phyloP scores from a whole-genome alignment of 331 rosid species.

The Stylosanthes scabra region DNA sequence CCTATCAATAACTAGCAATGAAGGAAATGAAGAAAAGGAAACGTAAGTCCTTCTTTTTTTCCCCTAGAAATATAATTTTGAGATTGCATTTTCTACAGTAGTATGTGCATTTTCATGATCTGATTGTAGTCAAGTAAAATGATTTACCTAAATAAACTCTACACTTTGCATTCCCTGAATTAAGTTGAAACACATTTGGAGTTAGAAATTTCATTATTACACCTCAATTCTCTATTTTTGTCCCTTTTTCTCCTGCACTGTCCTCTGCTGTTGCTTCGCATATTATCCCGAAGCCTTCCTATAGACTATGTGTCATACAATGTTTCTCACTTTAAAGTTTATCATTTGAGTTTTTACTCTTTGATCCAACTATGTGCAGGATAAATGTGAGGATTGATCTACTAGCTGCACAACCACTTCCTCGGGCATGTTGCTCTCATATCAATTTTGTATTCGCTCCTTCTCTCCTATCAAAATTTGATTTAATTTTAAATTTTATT shows the following conservation, averaged over 20 bases:
- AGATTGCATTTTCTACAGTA: conserved; percentile 17
- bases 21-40: conserved; percentile 47
- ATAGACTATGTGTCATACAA: too few species aligned
- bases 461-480: neutral
- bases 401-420: conserved; percentile 56
- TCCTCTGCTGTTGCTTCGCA: too few species aligned
- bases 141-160: neutral
- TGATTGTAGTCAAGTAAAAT: neutral
- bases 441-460: neutral
- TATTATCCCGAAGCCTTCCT: too few species aligned
- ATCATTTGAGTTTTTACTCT: conserved; percentile 31
- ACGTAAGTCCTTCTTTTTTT: conserved; percentile 55
- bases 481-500: too few species aligned
- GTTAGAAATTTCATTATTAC: neutral
- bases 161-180: neutral
- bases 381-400: conserved; percentile 86
- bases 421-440: conserved; percentile 50
- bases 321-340: too few species aligned
- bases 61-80: neutral
- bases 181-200: neutral
- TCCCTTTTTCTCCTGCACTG: too few species aligned
- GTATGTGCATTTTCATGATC: conserved; percentile 1
- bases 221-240: neutral
- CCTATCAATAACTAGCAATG: conserved; percentile 55
- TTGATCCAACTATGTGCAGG: conserved; percentile 55